Evolutionary conservation across 208 protist species (phyloP), one percentile per base, ranked within the genome.

Genomic region (Trypanosoma cruzi): DNA sequence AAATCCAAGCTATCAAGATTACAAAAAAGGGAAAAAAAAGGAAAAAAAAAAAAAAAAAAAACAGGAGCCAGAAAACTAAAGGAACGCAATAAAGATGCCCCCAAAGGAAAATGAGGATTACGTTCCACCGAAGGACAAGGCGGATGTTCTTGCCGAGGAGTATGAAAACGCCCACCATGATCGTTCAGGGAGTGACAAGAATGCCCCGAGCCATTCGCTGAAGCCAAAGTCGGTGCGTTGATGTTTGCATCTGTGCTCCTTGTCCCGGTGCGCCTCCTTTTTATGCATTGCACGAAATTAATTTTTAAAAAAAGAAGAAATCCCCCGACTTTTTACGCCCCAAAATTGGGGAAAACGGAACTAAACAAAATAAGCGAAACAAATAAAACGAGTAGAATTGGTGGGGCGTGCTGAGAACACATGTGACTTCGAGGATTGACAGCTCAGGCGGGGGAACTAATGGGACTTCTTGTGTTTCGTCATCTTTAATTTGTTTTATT

Each of bases 211-310:
- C 53, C 80, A 94, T 72, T 81, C 92, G 71, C 50, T 28, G 28
- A 92, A 96, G 76, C 88, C 90, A 54, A 96, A 94, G 75, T 93
- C 88, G 11, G 86, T 96, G 40, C 88, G 90, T 63, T 72, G 71
- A 37, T 1, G 32, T 3, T n/a, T 34, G n/a, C 8, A 4, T 4
- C 4, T 7, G 16, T 29, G n/a, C 29, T 32, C 11, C 29, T 34
- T 57, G 1, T 57, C 10, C 26, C 29, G 1, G 11, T 6, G 8
- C 26, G 10, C 53, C 53, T 20, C 16, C 53, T 31, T 58, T 28
- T 7, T 3, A 7, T 58, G 2, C 10, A 24, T 13, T 8, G 16
- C 28, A n/a, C n/a, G n/a, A n/a, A n/a, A n/a, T n/a, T n/a, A n/a
- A n/a, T n/a, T n/a, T n/a, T n/a, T n/a, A n/a, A n/a, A 55, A 55